Percentiles rank a stretch among this genome's conserved stretches.
Conservation (phyloP, 2,329 filamentous ascomycete genomes). For the Chalaropsis thielavioides region DNA sequence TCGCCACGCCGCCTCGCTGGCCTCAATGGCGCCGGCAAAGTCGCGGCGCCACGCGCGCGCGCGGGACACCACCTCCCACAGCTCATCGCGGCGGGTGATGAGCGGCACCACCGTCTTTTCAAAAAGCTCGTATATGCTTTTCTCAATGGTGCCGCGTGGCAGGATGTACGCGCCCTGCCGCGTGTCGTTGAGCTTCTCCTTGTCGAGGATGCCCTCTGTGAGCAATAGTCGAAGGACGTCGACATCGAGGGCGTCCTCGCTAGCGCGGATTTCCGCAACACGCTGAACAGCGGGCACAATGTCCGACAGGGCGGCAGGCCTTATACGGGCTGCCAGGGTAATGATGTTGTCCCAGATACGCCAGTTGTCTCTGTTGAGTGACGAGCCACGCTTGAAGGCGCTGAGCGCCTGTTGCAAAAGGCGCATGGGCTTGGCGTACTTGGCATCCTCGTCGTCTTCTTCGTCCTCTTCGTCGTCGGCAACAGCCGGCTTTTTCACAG, state of each 20-base stretch:
- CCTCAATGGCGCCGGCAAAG: constrained; percentile 59
- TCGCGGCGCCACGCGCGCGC: constrained; percentile 61
- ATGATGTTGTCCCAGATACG: constrained; percentile 96
- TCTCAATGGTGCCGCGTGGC: constrained; percentile 43
- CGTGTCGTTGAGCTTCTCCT: constrained; percentile 26
- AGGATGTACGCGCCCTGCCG: constrained; percentile 14
- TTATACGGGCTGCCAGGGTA: constrained; percentile 65
- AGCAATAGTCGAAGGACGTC: constrained; percentile 59
- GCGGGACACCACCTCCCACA: constrained; percentile 63
- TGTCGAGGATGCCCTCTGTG: constrained; percentile 47
- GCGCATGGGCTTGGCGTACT: constrained; percentile 37
- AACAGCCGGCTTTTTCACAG: neutral
- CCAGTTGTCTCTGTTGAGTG: constrained; percentile 71
- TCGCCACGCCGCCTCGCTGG: constrained; percentile 82
- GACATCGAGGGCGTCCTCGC: constrained; percentile 65
- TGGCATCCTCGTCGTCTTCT: constrained; percentile 21
- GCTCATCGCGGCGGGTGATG: constrained; percentile 61
- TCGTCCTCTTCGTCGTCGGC: constrained; percentile 17
- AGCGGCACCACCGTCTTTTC: constrained; percentile 65
- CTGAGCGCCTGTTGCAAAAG: constrained; percentile 61
- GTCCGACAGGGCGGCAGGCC: constrained; percentile 59
- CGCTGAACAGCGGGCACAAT: constrained; percentile 60
- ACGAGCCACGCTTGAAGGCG: constrained; percentile 76
- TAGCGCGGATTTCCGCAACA: constrained; percentile 61
- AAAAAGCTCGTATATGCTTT: constrained; percentile 54